Evolutionary conservation across 371 early-diverging fungal species (phyloP), one percentile per base, ranked within the genome.

Genomic region (Mucor ambiguus): DNA sequence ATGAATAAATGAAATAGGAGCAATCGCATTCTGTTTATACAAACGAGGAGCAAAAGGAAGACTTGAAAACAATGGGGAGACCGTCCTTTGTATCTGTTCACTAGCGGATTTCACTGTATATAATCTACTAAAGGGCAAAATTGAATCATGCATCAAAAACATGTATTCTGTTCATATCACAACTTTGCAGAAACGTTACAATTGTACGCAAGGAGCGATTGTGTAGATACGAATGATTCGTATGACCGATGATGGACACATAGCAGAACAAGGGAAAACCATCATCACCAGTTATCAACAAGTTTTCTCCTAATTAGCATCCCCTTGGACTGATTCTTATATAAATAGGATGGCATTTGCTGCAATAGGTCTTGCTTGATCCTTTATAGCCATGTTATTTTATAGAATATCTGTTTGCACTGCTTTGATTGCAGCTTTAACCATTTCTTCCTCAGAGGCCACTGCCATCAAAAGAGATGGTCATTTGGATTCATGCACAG

Each of bases 141-240:
- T 49, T 49, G 26, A 26, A 26, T 2, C 4, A 49, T 49, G 49
- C 49, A 49, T 49, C 24, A 10, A 3, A 49, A 26, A 49, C 12
- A 49, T 49, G 49, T 10, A 49, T 49, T 49, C 49, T 49, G 49
- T 49, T 49, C 26, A 49, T 26, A 49, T 24, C 49, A 49, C 26
- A 49, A 26, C 49, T 49, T 49, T 49, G 26, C 49, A 49, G 49
- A 26, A 24, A 49, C 26, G 26, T 22, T 49, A 14, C 24, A 49
- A 12, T 12, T 49, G 26, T 26, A 49, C 49, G 10, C 26, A 49
- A 49, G 26, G 49, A 4, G 49, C 26, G 4, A 49, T 49, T 49
- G 22, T 14, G 16, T 37, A 37, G 14, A 37, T 49, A 49, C 9
- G 11, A 46, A 46, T 24, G 48, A 26, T 26, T 1, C 26, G 11